Evolutionary conservation across 164 flowering plant species (phyloP).

Genomic region (Stephania japonica): DNA sequence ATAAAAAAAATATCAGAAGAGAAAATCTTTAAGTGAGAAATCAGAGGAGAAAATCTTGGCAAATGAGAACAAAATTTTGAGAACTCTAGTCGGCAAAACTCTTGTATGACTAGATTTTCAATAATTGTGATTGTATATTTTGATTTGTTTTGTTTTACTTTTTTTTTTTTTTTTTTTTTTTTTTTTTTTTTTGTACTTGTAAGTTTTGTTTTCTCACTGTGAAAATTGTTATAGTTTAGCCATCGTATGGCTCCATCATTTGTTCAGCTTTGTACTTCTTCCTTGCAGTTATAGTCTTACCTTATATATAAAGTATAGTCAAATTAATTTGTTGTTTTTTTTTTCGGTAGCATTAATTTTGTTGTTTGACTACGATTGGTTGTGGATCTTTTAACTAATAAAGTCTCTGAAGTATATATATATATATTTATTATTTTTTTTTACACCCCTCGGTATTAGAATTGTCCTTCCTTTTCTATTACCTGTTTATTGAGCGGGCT

Average conservation of each 20-base stretch:
- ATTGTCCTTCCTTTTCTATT: too few species aligned
- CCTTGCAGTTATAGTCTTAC: background rate
- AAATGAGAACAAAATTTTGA: conserved; percentile 40
- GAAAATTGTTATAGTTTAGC: background rate
- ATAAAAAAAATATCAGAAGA: too few species aligned
- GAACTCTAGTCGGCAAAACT: conserved; percentile 57
- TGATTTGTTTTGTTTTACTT: too few species aligned
- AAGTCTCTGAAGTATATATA: too few species aligned
- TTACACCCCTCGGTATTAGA: too few species aligned
- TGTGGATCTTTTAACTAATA: background rate
- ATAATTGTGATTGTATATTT: too few species aligned
- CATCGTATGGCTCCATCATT: background rate
- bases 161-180: too few species aligned
- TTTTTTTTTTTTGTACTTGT: background rate
- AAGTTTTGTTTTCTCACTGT: background rate
- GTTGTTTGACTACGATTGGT: background rate
- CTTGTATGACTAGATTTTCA: conserved; percentile 44
- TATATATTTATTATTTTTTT: too few species aligned
- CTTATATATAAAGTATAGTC: background rate
- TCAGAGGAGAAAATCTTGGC: conserved; percentile 36
- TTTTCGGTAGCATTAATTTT: too few species aligned
- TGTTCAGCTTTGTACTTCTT: too few species aligned
- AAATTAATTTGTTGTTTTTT: too few species aligned
- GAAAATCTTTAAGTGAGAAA: conserved; percentile 45
- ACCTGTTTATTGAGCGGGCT: too few species aligned